A percentile compares a stretch with the other conserved stretches of the same genome.
These are phyloP conservation scores for Erythrophleum fordii DNA, from an alignment of 306 rosid species.

Conservation along the genomic window DNA sequence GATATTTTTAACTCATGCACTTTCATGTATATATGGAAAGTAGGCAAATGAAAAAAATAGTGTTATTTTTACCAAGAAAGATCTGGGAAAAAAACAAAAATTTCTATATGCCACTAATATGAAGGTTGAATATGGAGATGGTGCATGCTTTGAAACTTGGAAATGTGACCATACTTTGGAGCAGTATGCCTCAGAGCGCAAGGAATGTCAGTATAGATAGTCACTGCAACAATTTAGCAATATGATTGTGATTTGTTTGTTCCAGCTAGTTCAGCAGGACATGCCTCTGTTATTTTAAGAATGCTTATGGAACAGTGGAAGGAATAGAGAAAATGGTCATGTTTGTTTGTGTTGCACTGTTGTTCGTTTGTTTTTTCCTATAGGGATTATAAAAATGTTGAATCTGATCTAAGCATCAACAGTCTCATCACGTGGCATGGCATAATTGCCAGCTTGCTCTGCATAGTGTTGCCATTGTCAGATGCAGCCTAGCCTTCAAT, in stretches of 20 bases:
- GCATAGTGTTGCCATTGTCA: conserved; percentile 38
- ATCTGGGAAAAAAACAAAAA: background rate
- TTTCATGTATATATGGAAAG: background rate
- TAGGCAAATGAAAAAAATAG: background rate
- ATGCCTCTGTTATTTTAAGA: conserved; percentile 6
- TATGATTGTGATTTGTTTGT: conserved; percentile 14
- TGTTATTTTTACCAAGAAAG: conserved; percentile 3
- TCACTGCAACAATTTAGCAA: background rate
- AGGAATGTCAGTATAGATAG: background rate
- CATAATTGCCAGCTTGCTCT: conserved; percentile 51
- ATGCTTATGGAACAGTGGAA: conserved; percentile 15
- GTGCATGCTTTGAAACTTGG: background rate
- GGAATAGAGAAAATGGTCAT: conserved; percentile 31
- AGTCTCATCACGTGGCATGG: conserved; percentile 43
- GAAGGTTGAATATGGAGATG: background rate
- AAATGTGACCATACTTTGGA: background rate
- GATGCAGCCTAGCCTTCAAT: conserved; percentile 31
- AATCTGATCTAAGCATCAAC: conserved; percentile 22
- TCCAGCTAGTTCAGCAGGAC: conserved; percentile 10
- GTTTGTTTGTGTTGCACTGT: conserved; percentile 31
- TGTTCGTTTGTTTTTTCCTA: background rate
- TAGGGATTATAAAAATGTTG: conserved; percentile 17
- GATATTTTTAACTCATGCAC: conserved; percentile 2
- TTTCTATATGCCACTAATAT: background rate
- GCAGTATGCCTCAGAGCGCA: background rate